Base-by-base conservation (phyloP, 306 rosid genomes). In the Sphenostylis stenocarpa region DNA sequence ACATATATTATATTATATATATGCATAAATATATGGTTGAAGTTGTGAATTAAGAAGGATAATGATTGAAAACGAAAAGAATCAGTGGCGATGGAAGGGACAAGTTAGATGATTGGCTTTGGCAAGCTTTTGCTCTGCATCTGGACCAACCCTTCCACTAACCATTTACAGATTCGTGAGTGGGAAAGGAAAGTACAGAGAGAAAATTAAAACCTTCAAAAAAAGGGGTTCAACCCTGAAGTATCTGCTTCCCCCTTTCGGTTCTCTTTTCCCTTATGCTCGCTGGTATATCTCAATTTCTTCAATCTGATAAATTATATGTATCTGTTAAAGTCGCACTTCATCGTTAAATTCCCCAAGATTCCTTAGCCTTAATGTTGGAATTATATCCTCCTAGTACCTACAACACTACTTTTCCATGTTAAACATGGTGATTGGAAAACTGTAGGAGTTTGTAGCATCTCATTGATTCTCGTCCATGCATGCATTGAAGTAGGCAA, bases 81-180 rank as follows among this genome's bases (percentile, higher is more conserved):
- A 81, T 75, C 69, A 68, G 73, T 60, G 52, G 72, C 4, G 38
- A 57, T 26, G 20, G 61, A 60, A 57, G 43, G 10, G 57, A 68
- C 73, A 68, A 28, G 38, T 58, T 67, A 38, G 23, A 68, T 75
- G 51, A 75, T 68, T 29, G 64, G 20, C 44, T 49, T 47, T 60
- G 34, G 28, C 17, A 72, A 64, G 75, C 75, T 73, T 73, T 69
- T 47, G 67, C 21, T 51, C 3, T 69, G 73, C 77, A 4, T 38
- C 24, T 48, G 81, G 77, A 43, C 81, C 85, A 81, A 81, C 62
- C 63, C 68, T 76, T 21, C 78, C 81, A 81, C 78, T 69, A 70
- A 29, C 29, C 17, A 60, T 81, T 75, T 75, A 49, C 24, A 81
- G 66, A 75, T 48, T 70, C 62, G 29, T 41, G 71, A 45, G 62